Evolutionary conservation across 2,329 filamentous ascomycete species (phyloP).

Genomic region (Apiospora aurea): DNA sequence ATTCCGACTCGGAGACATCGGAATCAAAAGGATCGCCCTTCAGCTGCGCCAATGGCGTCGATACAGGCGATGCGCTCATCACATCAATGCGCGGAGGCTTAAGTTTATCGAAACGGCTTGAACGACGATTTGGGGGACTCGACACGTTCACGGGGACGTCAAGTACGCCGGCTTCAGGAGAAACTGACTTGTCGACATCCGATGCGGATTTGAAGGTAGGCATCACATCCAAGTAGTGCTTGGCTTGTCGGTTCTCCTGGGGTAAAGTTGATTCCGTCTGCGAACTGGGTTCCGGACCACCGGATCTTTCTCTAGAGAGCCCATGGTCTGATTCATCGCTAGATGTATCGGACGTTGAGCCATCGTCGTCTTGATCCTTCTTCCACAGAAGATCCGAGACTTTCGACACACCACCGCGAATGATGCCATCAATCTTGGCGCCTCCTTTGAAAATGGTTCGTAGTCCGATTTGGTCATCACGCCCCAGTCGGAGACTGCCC

Average conservation of each 20-base stretch:
- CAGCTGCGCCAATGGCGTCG: conserved; percentile 40
- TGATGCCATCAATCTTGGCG: conserved; percentile 73
- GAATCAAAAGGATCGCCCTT: conserved; percentile 37
- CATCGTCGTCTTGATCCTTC: conserved; percentile 50
- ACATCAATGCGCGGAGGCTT: conserved; percentile 59
- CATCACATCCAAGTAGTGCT: conserved; percentile 60
- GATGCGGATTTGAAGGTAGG: conserved; percentile 54
- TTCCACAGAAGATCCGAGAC: conserved; percentile 65
- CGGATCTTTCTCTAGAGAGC: conserved; percentile 47
- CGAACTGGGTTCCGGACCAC: conserved; percentile 46
- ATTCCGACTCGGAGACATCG: conserved; percentile 50
- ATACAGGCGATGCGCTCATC: conserved; percentile 48
- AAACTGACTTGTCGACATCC: conserved; percentile 36
- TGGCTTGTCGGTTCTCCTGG: conserved; percentile 44
- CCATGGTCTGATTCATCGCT: conserved; percentile 60
- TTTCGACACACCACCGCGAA: conserved; percentile 65
- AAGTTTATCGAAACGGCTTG: conserved; percentile 54
- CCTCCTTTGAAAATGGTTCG: conserved; percentile 79
- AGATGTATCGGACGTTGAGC: conserved; percentile 47
- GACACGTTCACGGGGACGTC: conserved; percentile 27
- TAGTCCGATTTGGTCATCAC: conserved; percentile 62
- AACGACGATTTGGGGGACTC: conserved; percentile 48
- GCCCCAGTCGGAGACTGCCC: conserved; percentile 55
- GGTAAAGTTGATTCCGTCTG: conserved; percentile 43
- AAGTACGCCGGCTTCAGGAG: conserved; percentile 30